phyloP scores from a whole-genome alignment of 495 filamentous ascomycete species.

The Daldinia caldariorum region DNA sequence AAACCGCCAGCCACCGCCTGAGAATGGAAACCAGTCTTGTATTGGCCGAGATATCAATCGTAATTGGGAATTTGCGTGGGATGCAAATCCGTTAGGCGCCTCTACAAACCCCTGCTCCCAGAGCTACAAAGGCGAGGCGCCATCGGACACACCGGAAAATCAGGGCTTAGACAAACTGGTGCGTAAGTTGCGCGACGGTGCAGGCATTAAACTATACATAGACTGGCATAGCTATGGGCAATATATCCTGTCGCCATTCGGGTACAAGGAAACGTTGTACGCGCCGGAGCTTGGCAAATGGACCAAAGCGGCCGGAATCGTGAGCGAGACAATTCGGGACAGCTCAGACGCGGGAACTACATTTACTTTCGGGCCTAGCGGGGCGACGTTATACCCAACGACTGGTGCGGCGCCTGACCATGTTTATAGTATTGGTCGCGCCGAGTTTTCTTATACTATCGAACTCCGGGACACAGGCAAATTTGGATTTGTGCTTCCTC shows the following conservation, averaged over 20 bases:
- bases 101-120: constrained; percentile 60
- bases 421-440: constrained; percentile 54
- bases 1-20: constrained; percentile 44
- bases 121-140: constrained; percentile 54
- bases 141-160: constrained; percentile 45
- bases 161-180: constrained; percentile 43
- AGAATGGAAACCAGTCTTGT: constrained; percentile 45
- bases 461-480: constrained; percentile 59
- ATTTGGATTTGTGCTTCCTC: constrained; percentile 61
- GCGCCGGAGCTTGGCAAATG: constrained; percentile 58
- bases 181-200: constrained; percentile 50
- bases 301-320: constrained; percentile 45
- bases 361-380: constrained; percentile 59
- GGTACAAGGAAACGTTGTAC: constrained; percentile 40
- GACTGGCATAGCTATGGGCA: constrained; percentile 64
- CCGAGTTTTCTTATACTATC: constrained; percentile 59
- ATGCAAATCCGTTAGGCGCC: constrained; percentile 51
- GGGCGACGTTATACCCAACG: constrained; percentile 59
- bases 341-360: constrained; percentile 51
- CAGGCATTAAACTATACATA: constrained; percentile 41
- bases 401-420: constrained; percentile 60
- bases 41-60: constrained; percentile 63
- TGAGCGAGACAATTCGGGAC: constrained; percentile 52
- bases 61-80: constrained; percentile 63
- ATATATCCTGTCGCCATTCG: constrained; percentile 36